Conservation (phyloP, 2,329 filamentous ascomycete species). For the Neurospora sp. region DNA sequence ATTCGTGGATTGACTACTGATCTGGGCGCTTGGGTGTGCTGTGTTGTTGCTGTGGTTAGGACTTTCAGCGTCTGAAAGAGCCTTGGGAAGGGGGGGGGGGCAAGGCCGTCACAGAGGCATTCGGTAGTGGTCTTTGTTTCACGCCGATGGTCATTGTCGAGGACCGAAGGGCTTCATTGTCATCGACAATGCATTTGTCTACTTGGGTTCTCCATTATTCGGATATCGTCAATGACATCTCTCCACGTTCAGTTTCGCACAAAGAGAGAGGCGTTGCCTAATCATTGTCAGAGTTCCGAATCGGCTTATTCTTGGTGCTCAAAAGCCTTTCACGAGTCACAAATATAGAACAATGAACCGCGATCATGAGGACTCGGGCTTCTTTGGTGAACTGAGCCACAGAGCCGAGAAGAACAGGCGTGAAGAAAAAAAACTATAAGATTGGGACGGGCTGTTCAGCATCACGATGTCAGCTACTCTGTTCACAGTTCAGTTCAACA, state of each 20-base stretch:
- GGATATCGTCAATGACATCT: background rate
- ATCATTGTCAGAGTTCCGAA: background rate
- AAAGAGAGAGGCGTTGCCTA: background rate
- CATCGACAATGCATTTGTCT: background rate
- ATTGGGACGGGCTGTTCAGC: background rate
- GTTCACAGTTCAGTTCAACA: background rate
- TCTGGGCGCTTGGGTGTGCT: slow-evolving; percentile 25
- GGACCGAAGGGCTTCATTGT: background rate
- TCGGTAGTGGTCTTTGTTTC: background rate
- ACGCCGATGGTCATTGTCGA: background rate
- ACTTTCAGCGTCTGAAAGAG: slow-evolving; percentile 3
- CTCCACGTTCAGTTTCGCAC: background rate
- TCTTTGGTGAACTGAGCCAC: background rate
- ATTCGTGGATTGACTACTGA: slow-evolving; percentile 25
- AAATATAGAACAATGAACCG: background rate
- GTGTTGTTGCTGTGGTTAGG: slow-evolving; percentile 22
- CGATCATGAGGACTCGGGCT: background rate
- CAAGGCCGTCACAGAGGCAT: background rate
- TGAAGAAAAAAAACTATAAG: background rate
- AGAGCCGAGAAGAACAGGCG: background rate
- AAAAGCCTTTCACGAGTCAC: background rate
- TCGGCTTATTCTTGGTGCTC: background rate
- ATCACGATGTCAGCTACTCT: background rate
- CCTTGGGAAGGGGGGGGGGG: background rate
- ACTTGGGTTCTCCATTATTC: background rate